Base-by-base conservation (phyloP, 257 asterid genomes). In the Jaltomata sinuosa region DNA sequence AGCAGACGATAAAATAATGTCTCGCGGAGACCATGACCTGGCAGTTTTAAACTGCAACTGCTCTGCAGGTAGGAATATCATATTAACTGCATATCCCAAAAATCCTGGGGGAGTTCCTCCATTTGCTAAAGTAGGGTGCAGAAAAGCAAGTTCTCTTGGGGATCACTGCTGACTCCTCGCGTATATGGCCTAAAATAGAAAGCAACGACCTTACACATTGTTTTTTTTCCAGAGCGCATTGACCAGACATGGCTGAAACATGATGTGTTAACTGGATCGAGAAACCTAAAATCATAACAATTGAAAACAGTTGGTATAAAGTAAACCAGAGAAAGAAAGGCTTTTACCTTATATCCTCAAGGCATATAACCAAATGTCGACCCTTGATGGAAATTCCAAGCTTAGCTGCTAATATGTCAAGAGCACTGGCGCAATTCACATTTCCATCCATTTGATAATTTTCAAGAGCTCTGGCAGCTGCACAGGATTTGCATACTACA, bases 1-100 rank as follows among this genome's bases (percentile, higher is more conserved):
- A 94, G 88, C 18, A 93, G 95, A 45, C 90, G 85, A 81, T 86
- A 89, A 79, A 93, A 91, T 83, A 91, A 52, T 3, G 95, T 89
- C 85, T 94, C 95, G 0, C 90, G 89, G 12, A 93, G 93, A 21
- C 91, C 88, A 86, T 86, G 85, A 16, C 93, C 95, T 2, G 85
- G 64, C 12, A 5, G 91, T 87, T 77, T 88, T 92, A 87, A 89
- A 89, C 1, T 69, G 82, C 79, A 52, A 21, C 54, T 77, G 74
- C 19, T 54, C 64, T 12, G 80, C 81, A 52, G 88, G 91, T 18
- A 84, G 85, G 50, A 72, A 78, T 34, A 92, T 85, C 92, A 90
- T 34, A 80, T 93, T 83, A 22, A 93, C 93, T 0, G 96, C 97
- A 87, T 84, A 88, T 8, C 91, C 96, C 34, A 91, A 5, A 86